Evolutionary conservation across 2,329 filamentous ascomycete genomes (phyloP), one percentile per base, ranked within the genome.

Genomic region (Daldinia sp.): DNA sequence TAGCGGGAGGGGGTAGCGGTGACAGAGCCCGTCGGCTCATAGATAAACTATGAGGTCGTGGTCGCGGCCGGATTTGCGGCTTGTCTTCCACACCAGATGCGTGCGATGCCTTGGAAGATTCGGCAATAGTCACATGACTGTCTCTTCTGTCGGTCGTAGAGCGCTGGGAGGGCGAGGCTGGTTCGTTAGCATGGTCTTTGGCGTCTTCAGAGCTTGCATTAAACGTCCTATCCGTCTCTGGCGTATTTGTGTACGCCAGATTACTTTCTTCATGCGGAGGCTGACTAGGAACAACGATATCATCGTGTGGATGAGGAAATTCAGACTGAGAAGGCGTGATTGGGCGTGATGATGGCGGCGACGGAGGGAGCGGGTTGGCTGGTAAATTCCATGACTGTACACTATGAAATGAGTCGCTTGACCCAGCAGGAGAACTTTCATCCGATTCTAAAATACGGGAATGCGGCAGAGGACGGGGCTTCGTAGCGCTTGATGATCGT

Each of bases 1-100:
- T 91, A 6, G 90, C 89, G 0, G 90, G 83, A 1, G 90, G 86
- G 2, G 92, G 91, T 68, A 94, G 84, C 0, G 91, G 90, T 0
- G 91, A 91, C 6, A 92, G 82, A 7, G 86, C 86, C 41, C 88
- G 86, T 64, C 85, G 83, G 63, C 84, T 82, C 2, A 84, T 81
- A 50, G 85, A 86, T 37, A 86, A 81, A 69, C 79, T 84, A 62
- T 78, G 80, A 13, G 85, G 83, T 6, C 87, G 89, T 1, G 87
- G 84, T 26, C 89, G 88, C 1, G 87, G 84, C 53, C 86, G 84
- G 53, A 85, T 71, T 76, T 84, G 67, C 69, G 80, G 69, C 77
- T 79, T 76, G 79, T 81, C 70, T 75, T 73, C 73, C 71, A 78
- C 57, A 66, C 79, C 64, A 68, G 79, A 73, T 28, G 78, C 70